Evolutionary conservation across 345 rosid genomes (phyloP).

Genomic region (Dovyalis caffra): DNA sequence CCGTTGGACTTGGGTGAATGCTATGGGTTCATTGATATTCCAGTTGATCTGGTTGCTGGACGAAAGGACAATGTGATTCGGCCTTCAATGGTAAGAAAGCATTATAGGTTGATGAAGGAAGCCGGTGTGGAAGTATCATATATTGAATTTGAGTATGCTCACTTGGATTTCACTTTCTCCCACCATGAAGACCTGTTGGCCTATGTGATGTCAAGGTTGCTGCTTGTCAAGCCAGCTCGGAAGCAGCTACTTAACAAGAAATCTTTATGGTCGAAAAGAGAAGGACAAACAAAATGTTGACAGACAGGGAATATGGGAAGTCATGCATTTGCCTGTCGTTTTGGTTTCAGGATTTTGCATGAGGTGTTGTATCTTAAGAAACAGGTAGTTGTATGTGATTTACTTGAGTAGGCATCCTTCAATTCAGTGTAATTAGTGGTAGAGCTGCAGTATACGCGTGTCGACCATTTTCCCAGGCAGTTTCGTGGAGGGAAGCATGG

Average conservation of each 20-base stretch:
- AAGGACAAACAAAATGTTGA: slow-evolving; percentile 18
- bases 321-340: not conserved
- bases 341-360: too few relatives aligned
- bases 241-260: slow-evolving; percentile 36
- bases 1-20: slow-evolving; percentile 84
- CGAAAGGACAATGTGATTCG: slow-evolving; percentile 76
- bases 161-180: slow-evolving; percentile 90
- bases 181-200: slow-evolving; percentile 82
- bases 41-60: slow-evolving; percentile 88
- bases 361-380: slow-evolving; percentile 22
- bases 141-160: slow-evolving; percentile 80
- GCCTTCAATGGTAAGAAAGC: slow-evolving; percentile 79
- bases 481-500: not conserved
- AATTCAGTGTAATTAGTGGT: not conserved
- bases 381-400: slow-evolving; percentile 21
- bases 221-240: slow-evolving; percentile 47
- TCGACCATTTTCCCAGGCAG: not conserved
- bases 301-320: not conserved
- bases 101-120: slow-evolving; percentile 75
- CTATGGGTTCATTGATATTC: slow-evolving; percentile 61
- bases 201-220: slow-evolving; percentile 76
- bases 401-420: not conserved
- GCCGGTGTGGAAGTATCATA: slow-evolving; percentile 64
- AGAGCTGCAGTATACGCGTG: not conserved
- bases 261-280: slow-evolving; percentile 46